Base-by-base conservation (phyloP, 2,329 filamentous ascomycete genomes). In the Zasmidium citrigriseum region DNA sequence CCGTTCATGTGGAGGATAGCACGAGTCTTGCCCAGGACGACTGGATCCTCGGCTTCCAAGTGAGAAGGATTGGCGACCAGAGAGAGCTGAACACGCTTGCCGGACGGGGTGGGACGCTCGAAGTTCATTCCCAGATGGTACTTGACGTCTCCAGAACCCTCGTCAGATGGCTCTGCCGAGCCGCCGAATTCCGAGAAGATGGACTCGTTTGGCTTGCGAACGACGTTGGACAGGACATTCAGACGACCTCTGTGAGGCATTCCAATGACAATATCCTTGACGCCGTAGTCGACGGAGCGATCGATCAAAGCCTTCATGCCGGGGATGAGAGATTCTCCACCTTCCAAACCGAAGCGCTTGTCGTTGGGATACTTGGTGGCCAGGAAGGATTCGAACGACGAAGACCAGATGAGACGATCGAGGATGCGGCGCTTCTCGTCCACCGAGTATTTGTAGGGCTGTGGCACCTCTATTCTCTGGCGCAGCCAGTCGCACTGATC, bases 91-190 rank as follows among this genome's bases (percentile, higher is more conserved):
- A 99, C 95, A 64, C 95, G 95, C 86, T 98, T 98, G 70, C 95
- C 95, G 46, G 93, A 98, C 59, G 95, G 95, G 10, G 95, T 99
- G 55, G 95, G 95, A 64, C 95, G 91, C 82, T 99, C 95, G 68
- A 99, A 99, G 83, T 99, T 99, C 95, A 99, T 99, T 74, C 95
- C 95, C 71, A 99, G 82, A 81, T 99, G 95, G 81, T 99, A 99
- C 80, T 99, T 99, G 78, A 99, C 95, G 76, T 99, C 95, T 70
- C 95, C 95, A 58, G 95, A 98, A 60, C 95, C 95, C 80, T 99
- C 93, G 68, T 98, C 95, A 68, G 90, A 89, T 55, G 91, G 90
- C 73, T 91, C 91, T 21, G 89, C 81, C 48, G 89, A 91, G 69
- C 95, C 95, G 63, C 91, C 90, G 72, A 99, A 99, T 77, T 99